phyloP scores from a whole-genome alignment of 176 grass and related monocot species.

The Triticum turgidum region DNA sequence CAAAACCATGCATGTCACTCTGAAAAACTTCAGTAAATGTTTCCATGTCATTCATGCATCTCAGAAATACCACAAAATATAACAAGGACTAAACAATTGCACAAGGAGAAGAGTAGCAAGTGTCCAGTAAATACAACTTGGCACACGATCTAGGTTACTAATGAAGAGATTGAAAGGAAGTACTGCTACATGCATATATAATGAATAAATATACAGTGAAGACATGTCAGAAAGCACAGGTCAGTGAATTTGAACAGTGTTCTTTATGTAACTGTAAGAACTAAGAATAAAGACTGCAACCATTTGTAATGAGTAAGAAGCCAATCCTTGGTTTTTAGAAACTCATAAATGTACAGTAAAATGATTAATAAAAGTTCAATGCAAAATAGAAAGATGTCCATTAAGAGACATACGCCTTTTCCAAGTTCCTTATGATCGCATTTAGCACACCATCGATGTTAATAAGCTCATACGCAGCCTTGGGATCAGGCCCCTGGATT shows the following conservation, averaged over 20 bases:
- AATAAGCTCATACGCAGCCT: conserved; percentile 73
- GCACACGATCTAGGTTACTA: not conserved
- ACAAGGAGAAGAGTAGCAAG: not conserved
- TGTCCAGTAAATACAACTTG: not conserved
- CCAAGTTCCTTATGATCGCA: conserved; percentile 58
- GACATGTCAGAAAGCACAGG: not conserved
- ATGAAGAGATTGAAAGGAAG: not conserved
- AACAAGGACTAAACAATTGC: not conserved
- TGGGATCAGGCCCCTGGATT: conserved; percentile 78
- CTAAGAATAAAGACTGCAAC: not conserved
- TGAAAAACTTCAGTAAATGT: not conserved
- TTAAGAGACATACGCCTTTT: conserved; percentile 65
- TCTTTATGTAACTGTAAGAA: not conserved
- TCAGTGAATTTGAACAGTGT: not conserved
- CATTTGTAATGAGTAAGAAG: not conserved
- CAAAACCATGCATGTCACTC: conserved; percentile 11
- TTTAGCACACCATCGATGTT: conserved; percentile 64
- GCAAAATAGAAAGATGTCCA: conserved; percentile 20
- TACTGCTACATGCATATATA: not conserved
- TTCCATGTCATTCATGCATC: not conserved
- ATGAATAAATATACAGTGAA: not conserved
- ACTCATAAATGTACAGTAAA: conserved; percentile 5
- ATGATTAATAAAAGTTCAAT: not conserved
- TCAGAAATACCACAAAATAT: not conserved
- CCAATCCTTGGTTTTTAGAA: conserved; percentile 11